Conservation (phyloP, 805 yeast genomes). For the Suhomyces sp. region DNA sequence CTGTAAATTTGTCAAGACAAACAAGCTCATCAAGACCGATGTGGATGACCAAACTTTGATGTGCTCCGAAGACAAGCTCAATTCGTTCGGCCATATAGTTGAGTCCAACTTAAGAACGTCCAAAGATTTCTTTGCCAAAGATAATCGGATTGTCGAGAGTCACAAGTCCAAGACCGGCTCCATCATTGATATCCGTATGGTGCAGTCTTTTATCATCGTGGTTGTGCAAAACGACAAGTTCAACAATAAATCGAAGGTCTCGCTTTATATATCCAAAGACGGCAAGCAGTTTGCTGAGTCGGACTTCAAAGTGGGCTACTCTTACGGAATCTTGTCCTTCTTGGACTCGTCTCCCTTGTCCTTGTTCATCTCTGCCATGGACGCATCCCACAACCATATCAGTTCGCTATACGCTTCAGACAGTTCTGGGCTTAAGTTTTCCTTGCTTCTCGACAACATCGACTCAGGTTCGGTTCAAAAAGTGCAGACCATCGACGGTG, state of each 20-base stretch:
- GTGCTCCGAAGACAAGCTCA: conserved; percentile 29
- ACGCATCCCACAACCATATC: conserved; percentile 12
- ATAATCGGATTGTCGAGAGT: conserved; percentile 26
- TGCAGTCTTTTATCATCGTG: conserved; percentile 40
- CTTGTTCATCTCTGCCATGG: conserved; percentile 27
- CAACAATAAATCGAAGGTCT: conserved; percentile 31
- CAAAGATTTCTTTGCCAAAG: conserved; percentile 40
- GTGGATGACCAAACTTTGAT: conserved; percentile 31
- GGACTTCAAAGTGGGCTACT: conserved; percentile 35
- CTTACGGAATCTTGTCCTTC: conserved; percentile 35
- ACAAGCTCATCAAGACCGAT: conserved; percentile 11
- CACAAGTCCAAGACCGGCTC: conserved; percentile 26
- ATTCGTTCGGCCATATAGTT: conserved; percentile 40
- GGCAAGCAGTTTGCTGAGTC: conserved; percentile 39
- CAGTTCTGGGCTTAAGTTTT: conserved; percentile 55
- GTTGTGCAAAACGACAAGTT: conserved; percentile 44
- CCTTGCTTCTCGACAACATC: conserved; percentile 41
- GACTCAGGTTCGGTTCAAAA: conserved; percentile 43
- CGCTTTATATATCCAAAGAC: conserved; percentile 47
- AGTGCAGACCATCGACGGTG: conserved; percentile 57
- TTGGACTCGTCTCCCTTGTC: conserved; percentile 39
- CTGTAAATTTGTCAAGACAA: conserved; percentile 34
- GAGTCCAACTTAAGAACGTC: conserved; percentile 39
- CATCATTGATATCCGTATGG: conserved; percentile 34
- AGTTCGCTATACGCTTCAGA: conserved; percentile 50